Percentiles rank a stretch among this genome's conserved stretches.
Evolutionary conservation across 495 filamentous ascomycete species (phyloP).

Genomic region (Xylaria longipes): DNA sequence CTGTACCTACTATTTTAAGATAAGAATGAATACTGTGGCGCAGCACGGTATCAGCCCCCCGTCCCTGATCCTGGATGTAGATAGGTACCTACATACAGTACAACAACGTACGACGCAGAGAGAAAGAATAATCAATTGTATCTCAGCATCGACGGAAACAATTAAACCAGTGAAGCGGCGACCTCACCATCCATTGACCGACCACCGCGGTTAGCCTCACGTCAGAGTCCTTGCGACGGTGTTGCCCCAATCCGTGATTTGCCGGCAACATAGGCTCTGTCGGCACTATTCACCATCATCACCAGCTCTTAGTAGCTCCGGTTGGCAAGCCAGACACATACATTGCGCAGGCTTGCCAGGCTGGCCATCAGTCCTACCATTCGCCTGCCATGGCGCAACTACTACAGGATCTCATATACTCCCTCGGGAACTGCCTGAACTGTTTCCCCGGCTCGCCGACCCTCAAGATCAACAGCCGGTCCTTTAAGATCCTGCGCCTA

Average conservation of each 20-base stretch:
- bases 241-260: not conserved
- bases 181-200: not conserved
- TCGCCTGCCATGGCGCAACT: constrained; percentile 74
- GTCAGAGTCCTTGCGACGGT: not conserved
- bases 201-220: not conserved
- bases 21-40: not conserved
- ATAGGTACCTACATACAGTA: too few species aligned
- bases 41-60: constrained; percentile 5
- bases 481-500: constrained; percentile 92
- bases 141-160: not conserved
- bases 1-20: constrained; percentile 6
- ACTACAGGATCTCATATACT: constrained; percentile 86
- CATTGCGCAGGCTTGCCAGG: constrained; percentile 1
- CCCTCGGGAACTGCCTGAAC: constrained; percentile 89
- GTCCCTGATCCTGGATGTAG: not conserved
- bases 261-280: not conserved
- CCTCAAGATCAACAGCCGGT: constrained; percentile 91
- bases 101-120: constrained; percentile 14
- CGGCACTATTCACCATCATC: not conserved
- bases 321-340: not conserved
- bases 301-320: not conserved
- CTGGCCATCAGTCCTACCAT: not conserved
- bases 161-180: not conserved
- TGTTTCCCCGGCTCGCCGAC: constrained; percentile 94
- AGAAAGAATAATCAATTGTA: constrained; percentile 9